Percentiles rank a stretch among this genome's conserved stretches.
phyloP scores from a whole-genome alignment of 202 grass and related monocot genomes.

The Elaeis oleifera region DNA sequence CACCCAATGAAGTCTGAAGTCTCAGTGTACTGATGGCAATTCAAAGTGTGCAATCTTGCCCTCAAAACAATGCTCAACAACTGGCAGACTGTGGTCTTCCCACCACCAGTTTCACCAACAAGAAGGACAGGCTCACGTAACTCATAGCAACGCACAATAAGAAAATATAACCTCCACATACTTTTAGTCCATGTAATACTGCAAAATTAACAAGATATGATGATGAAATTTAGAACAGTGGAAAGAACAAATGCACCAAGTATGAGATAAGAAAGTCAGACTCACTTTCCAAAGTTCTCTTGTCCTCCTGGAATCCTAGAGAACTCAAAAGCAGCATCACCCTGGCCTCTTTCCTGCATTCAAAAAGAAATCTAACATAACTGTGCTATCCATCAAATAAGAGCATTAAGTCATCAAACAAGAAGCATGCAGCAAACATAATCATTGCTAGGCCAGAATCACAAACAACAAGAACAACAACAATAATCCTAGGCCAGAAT shows the following conservation, averaged over 20 bases:
- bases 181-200: slow-evolving; percentile 97
- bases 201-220: slow-evolving; percentile 22
- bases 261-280: slow-evolving; percentile 16
- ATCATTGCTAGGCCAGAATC: too few relatives aligned
- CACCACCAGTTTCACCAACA: slow-evolving; percentile 92
- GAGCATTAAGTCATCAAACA: too few relatives aligned
- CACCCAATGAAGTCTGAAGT: slow-evolving; percentile 94
- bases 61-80: slow-evolving; percentile 61
- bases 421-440: too few relatives aligned
- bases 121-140: slow-evolving; percentile 89
- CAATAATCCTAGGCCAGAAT: too few relatives aligned
- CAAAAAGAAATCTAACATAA: slow-evolving; percentile 16
- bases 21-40: slow-evolving; percentile 98
- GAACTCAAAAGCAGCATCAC: slow-evolving; percentile 29
- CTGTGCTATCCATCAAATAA: neutral
- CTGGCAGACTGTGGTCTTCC: slow-evolving; percentile 97
- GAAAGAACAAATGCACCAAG: slow-evolving; percentile 7
- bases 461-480: too few relatives aligned
- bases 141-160: slow-evolving; percentile 81
- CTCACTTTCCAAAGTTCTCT: slow-evolving; percentile 72
- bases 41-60: slow-evolving; percentile 77
- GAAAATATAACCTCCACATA: slow-evolving; percentile 89
- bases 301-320: slow-evolving; percentile 38
- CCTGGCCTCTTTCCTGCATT: slow-evolving; percentile 47
- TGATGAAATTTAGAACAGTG: slow-evolving; percentile 14